These are phyloP conservation scores for Ophiostoma ulmi DNA, from an alignment of 2,329 filamentous ascomycete species.

Conservation along the genomic window DNA sequence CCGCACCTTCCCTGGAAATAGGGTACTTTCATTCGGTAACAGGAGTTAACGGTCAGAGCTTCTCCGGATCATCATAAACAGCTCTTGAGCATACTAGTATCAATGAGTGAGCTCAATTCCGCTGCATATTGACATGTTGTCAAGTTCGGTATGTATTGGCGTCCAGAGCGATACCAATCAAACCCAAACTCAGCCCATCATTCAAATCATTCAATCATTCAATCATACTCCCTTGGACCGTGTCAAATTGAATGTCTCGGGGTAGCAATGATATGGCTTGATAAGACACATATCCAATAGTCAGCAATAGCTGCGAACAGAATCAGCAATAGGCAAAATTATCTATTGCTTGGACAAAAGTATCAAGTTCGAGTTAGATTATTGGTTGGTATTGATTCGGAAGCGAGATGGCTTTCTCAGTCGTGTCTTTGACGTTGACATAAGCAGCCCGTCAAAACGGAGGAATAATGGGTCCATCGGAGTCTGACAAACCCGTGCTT, in stretches of 20 bases:
- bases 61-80: not conserved
- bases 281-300: not conserved
- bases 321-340: not conserved
- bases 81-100: not conserved
- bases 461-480: not conserved
- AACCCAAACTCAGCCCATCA: no score
- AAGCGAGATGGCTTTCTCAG: conserved; percentile 11
- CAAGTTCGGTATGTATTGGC: no score
- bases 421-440: not conserved
- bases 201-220: not conserved
- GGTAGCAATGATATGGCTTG: not conserved
- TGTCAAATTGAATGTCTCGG: not conserved
- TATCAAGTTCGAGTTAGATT: not conserved
- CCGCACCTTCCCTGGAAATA: not conserved
- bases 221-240: not conserved
- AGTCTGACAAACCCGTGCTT: conserved; percentile 9
- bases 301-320: not conserved
- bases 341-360: not conserved
- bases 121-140: not conserved
- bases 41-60: not conserved
- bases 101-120: not conserved
- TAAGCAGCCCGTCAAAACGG: not conserved
- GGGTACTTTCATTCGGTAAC: not conserved
- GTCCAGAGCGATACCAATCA: no score
- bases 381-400: not conserved